Conservation (phyloP, 169 alveolate species). For the Hammondia hammondi region DNA sequence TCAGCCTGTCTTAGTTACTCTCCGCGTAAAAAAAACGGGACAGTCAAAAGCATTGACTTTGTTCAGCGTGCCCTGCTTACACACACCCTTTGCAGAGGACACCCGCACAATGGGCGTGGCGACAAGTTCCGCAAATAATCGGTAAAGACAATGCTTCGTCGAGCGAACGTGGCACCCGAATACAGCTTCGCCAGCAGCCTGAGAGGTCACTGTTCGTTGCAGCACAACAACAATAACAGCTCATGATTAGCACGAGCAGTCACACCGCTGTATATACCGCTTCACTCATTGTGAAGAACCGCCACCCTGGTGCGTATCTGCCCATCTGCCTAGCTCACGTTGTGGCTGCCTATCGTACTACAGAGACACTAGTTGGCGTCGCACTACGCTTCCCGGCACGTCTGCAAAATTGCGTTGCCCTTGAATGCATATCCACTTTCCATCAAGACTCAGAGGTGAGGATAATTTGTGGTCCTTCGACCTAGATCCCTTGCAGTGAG, state of each 20-base stretch:
- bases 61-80: background rate
- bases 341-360: background rate
- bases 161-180: too few relatives aligned
- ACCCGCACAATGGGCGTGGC: constrained; percentile 25
- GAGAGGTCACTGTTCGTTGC: too few relatives aligned
- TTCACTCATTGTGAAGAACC: too few relatives aligned
- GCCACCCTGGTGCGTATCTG: too few relatives aligned
- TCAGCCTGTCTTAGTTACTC: too few relatives aligned
- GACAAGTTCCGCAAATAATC: background rate
- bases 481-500: background rate
- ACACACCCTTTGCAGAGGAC: background rate
- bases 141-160: background rate
- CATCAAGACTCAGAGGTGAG: background rate
- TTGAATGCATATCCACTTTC: background rate
- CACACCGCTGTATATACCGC: too few relatives aligned
- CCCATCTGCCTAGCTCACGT: background rate
- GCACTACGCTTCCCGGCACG: background rate
- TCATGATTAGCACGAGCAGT: too few relatives aligned
- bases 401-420: background rate
- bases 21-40: background rate
- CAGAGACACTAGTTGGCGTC: constrained; percentile 12
- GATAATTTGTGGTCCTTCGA: background rate
- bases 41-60: background rate
- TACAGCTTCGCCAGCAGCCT: too few relatives aligned
- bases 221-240: too few relatives aligned